Percentiles rank a stretch among this genome's conserved stretches.
Evolutionary conservation across 163 green algal species (phyloP).

Genomic region (Chloroidium sp.): DNA sequence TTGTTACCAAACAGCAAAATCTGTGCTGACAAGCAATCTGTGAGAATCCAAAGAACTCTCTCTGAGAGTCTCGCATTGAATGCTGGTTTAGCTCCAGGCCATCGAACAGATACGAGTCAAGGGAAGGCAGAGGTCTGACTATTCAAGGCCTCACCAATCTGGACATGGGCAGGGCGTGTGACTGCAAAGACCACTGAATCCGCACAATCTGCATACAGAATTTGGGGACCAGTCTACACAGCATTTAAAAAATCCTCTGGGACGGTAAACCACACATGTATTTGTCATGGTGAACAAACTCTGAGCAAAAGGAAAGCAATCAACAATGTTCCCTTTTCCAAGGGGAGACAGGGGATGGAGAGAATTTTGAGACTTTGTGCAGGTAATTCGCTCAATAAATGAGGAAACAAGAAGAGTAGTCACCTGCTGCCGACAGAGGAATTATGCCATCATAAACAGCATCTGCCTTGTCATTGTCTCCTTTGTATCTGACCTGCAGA

Average conservation of each 20-base stretch:
- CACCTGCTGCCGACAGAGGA: slow-evolving; percentile 54
- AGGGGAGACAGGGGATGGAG: too few relatives aligned
- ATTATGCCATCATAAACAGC: slow-evolving; percentile 69
- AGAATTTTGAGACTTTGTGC: too few relatives aligned
- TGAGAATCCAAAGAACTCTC: too few relatives aligned
- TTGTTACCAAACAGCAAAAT: too few relatives aligned
- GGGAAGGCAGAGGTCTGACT: slow-evolving; percentile 7
- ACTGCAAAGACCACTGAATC: slow-evolving; percentile 38
- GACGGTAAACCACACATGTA: slow-evolving; percentile 1
- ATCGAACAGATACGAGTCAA: too few relatives aligned
- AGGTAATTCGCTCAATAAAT: too few relatives aligned
- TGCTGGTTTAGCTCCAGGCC: too few relatives aligned
- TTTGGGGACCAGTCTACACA: neutral
- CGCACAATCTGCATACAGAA: slow-evolving; percentile 18
- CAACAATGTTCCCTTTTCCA: neutral
- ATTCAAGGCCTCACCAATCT: slow-evolving; percentile 28
- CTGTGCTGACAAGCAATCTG: too few relatives aligned
- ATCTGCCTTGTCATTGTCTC: slow-evolving; percentile 55
- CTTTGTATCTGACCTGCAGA: slow-evolving; percentile 41
- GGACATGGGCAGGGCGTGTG: slow-evolving; percentile 43
- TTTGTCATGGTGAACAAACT: neutral
- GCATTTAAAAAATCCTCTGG: too few relatives aligned
- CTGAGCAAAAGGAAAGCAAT: neutral
- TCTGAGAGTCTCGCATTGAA: too few relatives aligned
- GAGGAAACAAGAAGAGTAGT: neutral